These are phyloP conservation scores for Penicillium coprophilum DNA, from an alignment of 495 filamentous ascomycete species.

Conservation along the genomic window DNA sequence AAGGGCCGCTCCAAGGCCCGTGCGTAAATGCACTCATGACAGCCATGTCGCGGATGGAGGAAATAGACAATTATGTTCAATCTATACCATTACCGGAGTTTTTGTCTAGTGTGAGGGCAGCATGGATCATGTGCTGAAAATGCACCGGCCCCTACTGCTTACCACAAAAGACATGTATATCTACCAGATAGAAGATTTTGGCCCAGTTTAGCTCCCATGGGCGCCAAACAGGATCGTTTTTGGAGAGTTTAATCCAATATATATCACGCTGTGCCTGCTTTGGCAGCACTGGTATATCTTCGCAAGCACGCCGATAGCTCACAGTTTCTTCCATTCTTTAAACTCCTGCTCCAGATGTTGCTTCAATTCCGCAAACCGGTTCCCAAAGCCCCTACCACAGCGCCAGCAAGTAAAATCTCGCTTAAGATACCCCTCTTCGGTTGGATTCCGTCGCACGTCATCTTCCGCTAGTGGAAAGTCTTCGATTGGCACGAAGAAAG, in stretches of 20 bases:
- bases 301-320: conserved; percentile 14
- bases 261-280: conserved; percentile 14
- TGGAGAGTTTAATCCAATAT: conserved; percentile 12
- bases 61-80: not conserved
- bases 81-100: not conserved
- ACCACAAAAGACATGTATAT: conserved; percentile 37
- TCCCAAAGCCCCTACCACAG: conserved; percentile 72
- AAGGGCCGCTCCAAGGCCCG: conserved; percentile 66
- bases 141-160: conserved; percentile 20
- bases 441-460: conserved; percentile 58
- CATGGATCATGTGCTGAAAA: conserved; percentile 29
- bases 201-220: conserved; percentile 8
- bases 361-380: conserved; percentile 70
- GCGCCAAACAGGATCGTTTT: conserved; percentile 6
- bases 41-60: conserved; percentile 7
- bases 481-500: conserved; percentile 80
- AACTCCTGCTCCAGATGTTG: conserved; percentile 80
- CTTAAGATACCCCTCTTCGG: conserved; percentile 55
- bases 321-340: conserved; percentile 74
- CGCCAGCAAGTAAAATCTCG: conserved; percentile 78
- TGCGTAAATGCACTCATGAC: conserved; percentile 25
- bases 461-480: conserved; percentile 72
- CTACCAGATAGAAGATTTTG: conserved; percentile 20
- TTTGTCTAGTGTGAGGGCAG: conserved; percentile 3
- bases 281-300: conserved; percentile 16